Evolutionary conservation across 331 rosid genomes (phyloP).

Genomic region (Telfairia occidentalis): DNA sequence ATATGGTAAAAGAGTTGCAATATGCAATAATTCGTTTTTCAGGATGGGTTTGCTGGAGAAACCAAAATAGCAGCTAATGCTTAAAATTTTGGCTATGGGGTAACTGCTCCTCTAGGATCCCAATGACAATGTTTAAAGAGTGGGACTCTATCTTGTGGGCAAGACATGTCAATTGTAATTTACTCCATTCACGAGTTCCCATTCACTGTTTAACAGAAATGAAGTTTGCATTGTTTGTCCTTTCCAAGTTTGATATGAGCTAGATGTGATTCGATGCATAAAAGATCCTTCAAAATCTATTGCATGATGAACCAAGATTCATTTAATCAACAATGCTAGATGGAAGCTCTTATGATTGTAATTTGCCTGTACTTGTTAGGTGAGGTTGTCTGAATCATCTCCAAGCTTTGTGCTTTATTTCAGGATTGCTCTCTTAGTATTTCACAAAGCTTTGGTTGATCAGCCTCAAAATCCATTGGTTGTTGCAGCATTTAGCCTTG

Average conservation of each 20-base stretch:
- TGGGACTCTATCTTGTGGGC: background rate
- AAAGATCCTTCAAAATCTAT: background rate
- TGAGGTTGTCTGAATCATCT: background rate
- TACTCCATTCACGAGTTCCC: background rate
- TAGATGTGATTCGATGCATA: background rate
- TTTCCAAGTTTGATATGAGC: background rate
- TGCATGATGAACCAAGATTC: background rate
- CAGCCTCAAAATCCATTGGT: conserved; percentile 28
- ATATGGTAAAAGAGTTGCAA: background rate
- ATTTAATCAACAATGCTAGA: background rate
- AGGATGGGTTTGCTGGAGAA: background rate
- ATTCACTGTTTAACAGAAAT: background rate
- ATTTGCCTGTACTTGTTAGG: background rate
- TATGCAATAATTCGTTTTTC: background rate
- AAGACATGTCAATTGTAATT: background rate
- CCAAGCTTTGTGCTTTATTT: background rate
- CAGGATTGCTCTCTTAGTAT: conserved; percentile 30
- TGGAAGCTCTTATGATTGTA: background rate
- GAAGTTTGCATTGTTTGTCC: background rate
- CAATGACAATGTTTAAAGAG: background rate
- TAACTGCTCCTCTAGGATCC: background rate
- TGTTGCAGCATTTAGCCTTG: conserved; percentile 23
- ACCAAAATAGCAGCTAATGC: background rate
- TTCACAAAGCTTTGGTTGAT: conserved; percentile 26
- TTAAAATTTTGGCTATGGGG: background rate